phyloP scores from a whole-genome alignment of 2,329 filamentous ascomycete species.

The Orbilia oligospora region DNA sequence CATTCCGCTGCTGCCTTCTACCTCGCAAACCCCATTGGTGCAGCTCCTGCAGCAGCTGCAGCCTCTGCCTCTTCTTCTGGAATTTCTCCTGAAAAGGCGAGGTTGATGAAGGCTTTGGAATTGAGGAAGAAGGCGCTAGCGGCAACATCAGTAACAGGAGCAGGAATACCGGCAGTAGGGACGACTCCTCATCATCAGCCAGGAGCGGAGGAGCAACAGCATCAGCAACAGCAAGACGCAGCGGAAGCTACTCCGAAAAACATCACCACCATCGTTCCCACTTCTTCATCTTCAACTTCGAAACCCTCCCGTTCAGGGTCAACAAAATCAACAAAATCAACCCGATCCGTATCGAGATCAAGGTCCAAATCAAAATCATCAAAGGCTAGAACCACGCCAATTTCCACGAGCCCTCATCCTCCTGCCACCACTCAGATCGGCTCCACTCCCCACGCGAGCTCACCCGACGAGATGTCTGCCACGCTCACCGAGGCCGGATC shows the following conservation, averaged over 20 bases:
- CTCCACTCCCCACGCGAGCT: slow-evolving; percentile 40
- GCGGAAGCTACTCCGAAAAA: not conserved
- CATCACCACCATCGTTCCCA: not conserved
- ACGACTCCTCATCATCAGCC: slow-evolving; percentile 56
- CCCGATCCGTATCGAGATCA: not conserved
- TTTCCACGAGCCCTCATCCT: slow-evolving; percentile 13
- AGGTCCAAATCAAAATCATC: slow-evolving; percentile 6
- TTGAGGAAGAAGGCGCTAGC: slow-evolving; percentile 84
- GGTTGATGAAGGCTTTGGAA: slow-evolving; percentile 94
- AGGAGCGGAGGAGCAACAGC: slow-evolving; percentile 8
- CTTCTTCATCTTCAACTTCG: not conserved
- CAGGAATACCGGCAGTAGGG: slow-evolving; percentile 65
- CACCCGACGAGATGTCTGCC: slow-evolving; percentile 53
- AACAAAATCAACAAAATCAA: slow-evolving; percentile 1
- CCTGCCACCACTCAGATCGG: slow-evolving; percentile 20
- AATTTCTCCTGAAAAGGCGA: slow-evolving; percentile 89
- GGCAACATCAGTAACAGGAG: slow-evolving; percentile 65
- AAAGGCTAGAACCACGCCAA: slow-evolving; percentile 13
- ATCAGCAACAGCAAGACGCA: not conserved
- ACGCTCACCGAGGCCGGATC: slow-evolving; percentile 31
- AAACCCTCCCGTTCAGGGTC: slow-evolving; percentile 5
- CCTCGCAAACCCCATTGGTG: slow-evolving; percentile 66
- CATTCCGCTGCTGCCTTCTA: slow-evolving; percentile 66
- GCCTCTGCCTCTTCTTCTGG: slow-evolving; percentile 66
- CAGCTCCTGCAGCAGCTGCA: slow-evolving; percentile 69